A percentile compares a stretch with the other conserved stretches of the same genome.
phyloP scores from a whole-genome alignment of 2,329 filamentous ascomycete species.

The Sodiomyces alkalinus region DNA sequence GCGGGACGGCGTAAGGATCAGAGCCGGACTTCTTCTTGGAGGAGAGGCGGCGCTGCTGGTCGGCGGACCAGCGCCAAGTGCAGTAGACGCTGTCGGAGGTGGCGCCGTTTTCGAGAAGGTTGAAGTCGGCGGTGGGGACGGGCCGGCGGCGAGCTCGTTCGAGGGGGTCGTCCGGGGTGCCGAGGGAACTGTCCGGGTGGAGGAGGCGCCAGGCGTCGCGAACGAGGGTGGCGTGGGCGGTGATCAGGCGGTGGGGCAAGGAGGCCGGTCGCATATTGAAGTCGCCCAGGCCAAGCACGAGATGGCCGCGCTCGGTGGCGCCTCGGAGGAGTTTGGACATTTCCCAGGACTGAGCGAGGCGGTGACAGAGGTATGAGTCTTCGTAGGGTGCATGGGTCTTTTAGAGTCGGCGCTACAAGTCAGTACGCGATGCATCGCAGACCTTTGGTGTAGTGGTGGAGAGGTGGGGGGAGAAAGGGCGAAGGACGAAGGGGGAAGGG shows the following conservation, averaged over 20 bases:
- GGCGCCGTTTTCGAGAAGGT: slow-evolving; percentile 65
- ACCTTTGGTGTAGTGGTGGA: no score
- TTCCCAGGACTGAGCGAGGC: slow-evolving; percentile 88
- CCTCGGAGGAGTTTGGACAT: slow-evolving; percentile 77
- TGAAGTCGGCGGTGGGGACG: slow-evolving; percentile 63
- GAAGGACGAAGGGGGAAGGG: neutral
- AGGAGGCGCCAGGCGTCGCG: slow-evolving; percentile 73
- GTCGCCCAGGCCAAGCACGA: slow-evolving; percentile 78
- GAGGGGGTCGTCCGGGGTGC: slow-evolving; percentile 49
- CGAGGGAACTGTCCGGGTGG: slow-evolving; percentile 72
- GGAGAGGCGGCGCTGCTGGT: slow-evolving; percentile 50
- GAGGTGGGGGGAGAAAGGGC: neutral
- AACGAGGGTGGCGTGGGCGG: slow-evolving; percentile 60
- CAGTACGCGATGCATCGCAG: no score
- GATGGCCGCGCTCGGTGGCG: slow-evolving; percentile 63
- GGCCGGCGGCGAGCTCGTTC: slow-evolving; percentile 52
- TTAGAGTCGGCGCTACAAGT: no score
- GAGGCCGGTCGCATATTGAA: slow-evolving; percentile 94
- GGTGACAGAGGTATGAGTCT: slow-evolving; percentile 82
- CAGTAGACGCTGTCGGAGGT: slow-evolving; percentile 80
- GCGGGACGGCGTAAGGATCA: slow-evolving; percentile 39
- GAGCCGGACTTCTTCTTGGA: slow-evolving; percentile 37
- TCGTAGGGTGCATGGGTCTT: slow-evolving; percentile 80
- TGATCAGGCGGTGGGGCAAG: slow-evolving; percentile 70
- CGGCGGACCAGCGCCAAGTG: slow-evolving; percentile 81